Conservation (phyloP, 495 filamentous ascomycete species). For the Alectoria sarmentosa region DNA sequence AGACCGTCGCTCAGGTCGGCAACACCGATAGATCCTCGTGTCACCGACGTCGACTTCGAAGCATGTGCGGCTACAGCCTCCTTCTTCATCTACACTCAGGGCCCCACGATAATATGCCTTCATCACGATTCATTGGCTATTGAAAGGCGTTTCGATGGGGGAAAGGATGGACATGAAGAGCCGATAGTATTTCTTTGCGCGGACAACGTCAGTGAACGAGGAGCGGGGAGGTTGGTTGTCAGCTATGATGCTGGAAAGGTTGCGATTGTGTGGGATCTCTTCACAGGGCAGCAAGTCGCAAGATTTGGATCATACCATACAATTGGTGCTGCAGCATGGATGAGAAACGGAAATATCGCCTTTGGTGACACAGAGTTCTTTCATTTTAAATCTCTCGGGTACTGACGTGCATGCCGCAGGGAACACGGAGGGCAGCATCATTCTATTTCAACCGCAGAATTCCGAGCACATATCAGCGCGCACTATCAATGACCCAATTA, state of each 20-base stretch:
- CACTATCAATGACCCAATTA: constrained; percentile 91
- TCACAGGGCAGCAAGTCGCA: constrained; percentile 85
- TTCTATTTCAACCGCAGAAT: constrained; percentile 87
- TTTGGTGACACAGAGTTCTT: constrained; percentile 58
- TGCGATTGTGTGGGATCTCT: constrained; percentile 93
- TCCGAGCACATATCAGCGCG: constrained; percentile 89
- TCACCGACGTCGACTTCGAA: constrained; percentile 56
- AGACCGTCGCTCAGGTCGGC: constrained; percentile 40
- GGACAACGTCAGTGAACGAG: constrained; percentile 87
- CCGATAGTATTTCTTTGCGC: constrained; percentile 76
- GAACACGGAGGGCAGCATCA: constrained; percentile 84
- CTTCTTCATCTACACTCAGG: constrained; percentile 80
- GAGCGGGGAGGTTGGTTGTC: constrained; percentile 77
- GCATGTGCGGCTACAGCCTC: constrained; percentile 82
- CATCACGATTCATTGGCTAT: constrained; percentile 90
- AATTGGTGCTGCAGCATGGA: constrained; percentile 82
- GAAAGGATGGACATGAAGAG: constrained; percentile 52
- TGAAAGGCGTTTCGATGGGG: constrained; percentile 73
- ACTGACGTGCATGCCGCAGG: constrained; percentile 45
- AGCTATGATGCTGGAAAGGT: constrained; percentile 90
- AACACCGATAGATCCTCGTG: constrained; percentile 44
- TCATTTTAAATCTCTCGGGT: constrained; percentile 14
- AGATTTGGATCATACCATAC: constrained; percentile 86
- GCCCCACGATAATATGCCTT: constrained; percentile 66
- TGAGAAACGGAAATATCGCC: constrained; percentile 94